Conservation (phyloP, 371 early-diverging fungal genomes). For the Mycotypha africana region DNA sequence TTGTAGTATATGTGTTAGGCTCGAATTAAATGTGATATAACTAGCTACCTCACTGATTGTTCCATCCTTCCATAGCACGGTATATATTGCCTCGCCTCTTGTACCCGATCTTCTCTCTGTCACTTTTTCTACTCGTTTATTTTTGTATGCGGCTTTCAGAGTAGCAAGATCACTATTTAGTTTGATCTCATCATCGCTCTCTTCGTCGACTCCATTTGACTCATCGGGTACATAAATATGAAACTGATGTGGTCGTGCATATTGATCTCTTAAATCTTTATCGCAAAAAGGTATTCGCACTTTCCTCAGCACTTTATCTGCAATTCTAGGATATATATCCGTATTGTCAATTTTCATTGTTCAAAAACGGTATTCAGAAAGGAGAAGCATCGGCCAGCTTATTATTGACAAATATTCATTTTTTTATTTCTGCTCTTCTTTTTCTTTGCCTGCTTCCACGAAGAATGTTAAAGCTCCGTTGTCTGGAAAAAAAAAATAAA, state of each 20-base stretch:
- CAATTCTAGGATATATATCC: conserved; percentile 13
- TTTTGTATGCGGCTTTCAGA: too few relatives aligned
- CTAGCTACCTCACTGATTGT: too few relatives aligned
- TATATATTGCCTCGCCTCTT: conserved; percentile 10
- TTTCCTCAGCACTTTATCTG: conserved; percentile 3
- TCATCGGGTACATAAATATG: conserved; percentile 5
- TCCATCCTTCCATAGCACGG: conserved; percentile 1
- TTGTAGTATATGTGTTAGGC: too few relatives aligned
- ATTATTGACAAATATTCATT: too few relatives aligned
- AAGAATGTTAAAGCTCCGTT: too few relatives aligned
- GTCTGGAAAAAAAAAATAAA: too few relatives aligned
- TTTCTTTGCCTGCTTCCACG: too few relatives aligned
- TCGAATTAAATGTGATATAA: too few relatives aligned
- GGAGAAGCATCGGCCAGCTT: too few relatives aligned
- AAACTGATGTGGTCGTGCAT: conserved; percentile 12
- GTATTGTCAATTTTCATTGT: background rate
- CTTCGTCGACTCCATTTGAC: conserved; percentile 12
- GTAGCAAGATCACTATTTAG: too few relatives aligned
- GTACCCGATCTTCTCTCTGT: conserved; percentile 1
- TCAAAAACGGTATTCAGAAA: too few relatives aligned
- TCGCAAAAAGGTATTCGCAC: conserved; percentile 5
- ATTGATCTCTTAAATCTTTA: conserved; percentile 1
- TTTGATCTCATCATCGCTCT: background rate
- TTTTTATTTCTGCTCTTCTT: too few relatives aligned
- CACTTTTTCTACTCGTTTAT: conserved; percentile 6